Percentiles rank a stretch among this genome's conserved stretches.
These are phyloP conservation scores for Kluyveromyces marxianus DNA, from an alignment of 1,139 yeast genomes.

Conservation along the genomic window DNA sequence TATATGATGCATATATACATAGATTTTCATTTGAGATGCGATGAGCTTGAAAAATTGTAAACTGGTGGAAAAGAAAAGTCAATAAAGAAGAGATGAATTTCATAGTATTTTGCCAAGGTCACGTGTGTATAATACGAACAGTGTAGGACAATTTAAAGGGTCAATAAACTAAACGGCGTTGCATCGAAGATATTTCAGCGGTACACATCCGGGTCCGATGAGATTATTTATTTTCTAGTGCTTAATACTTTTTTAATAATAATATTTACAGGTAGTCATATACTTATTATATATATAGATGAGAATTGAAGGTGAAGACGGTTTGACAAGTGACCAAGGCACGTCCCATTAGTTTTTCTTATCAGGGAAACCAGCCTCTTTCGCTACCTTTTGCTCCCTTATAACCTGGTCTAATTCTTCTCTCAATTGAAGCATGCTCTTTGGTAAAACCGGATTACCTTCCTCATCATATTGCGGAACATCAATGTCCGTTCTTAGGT, in stretches of 20 bases:
- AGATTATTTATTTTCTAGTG: too few relatives aligned
- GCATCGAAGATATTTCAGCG: too few relatives aligned
- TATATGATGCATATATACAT: too few relatives aligned
- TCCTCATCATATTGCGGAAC: constrained; percentile 42
- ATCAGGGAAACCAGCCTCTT: too few relatives aligned
- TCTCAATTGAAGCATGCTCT: constrained; percentile 15
- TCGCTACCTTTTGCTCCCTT: background rate
- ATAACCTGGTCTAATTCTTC: constrained; percentile 13
- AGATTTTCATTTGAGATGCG: background rate
- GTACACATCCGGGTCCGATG: too few relatives aligned
- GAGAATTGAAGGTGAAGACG: background rate
- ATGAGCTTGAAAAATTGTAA: constrained; percentile 1
- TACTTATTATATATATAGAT: background rate
- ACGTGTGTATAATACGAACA: background rate
- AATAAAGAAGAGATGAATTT: too few relatives aligned
- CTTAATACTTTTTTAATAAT: too few relatives aligned
- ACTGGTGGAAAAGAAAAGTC: background rate
- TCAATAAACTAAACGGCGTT: too few relatives aligned
- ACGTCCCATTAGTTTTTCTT: too few relatives aligned
- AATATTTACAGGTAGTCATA: too few relatives aligned
- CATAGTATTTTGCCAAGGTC: background rate
- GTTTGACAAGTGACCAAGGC: too few relatives aligned
- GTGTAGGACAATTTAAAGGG: too few relatives aligned
- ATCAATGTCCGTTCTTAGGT: constrained; percentile 50
- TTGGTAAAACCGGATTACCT: constrained; percentile 32